Evolutionary conservation across 2,329 filamentous ascomycete genomes (phyloP), one percentile per base, ranked within the genome.

Genomic region (Aspergillus phoenicis): DNA sequence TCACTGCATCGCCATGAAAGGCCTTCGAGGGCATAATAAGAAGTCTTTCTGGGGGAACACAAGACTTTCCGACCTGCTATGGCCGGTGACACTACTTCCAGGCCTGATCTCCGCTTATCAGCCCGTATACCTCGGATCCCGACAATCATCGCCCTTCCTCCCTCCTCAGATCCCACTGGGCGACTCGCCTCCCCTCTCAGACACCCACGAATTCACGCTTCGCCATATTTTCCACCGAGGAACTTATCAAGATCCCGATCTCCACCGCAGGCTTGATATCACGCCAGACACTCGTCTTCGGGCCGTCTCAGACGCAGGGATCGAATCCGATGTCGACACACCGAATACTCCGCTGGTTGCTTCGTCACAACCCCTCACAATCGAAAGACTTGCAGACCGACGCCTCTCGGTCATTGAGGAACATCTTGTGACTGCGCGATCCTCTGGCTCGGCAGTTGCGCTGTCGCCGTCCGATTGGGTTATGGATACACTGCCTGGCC

Each of bases 181-280:
- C 5, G 69, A 68, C 4, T 43, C 64, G 41, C 60, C 68, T 48
- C 55, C 66, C 15, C 52, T 67, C 43, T 60, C 59, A 13, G 66
- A 68, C 20, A 66, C 61, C 17, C 71, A 75, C 69, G 72, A 78
- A 55, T 79, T 79, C 71, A 70, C 71, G 6, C 85, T 99, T 59
- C 89, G 92, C 70, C 94, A 99, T 77, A 89, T 98, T 71, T 95
- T 91, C 78, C 93, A 97, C 75, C 93, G 97, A 78, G 94, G 94
- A 61, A 90, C 91, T 43, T 85, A 94, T 75, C 81, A 85, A 67
- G 86, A 96, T 68, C 93, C 93, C 2, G 78, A 83, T 5, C 85
- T 97, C 15, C 91, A 97, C 75, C 85, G 89, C 61, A 88, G 87
- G 68, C 83, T 89, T 63, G 92, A 98, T 75, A 81, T 97, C 33